Evolutionary conservation across 805 yeast genomes (phyloP), one percentile per base, ranked within the genome.

Genomic region (Alloascoidea africana): DNA sequence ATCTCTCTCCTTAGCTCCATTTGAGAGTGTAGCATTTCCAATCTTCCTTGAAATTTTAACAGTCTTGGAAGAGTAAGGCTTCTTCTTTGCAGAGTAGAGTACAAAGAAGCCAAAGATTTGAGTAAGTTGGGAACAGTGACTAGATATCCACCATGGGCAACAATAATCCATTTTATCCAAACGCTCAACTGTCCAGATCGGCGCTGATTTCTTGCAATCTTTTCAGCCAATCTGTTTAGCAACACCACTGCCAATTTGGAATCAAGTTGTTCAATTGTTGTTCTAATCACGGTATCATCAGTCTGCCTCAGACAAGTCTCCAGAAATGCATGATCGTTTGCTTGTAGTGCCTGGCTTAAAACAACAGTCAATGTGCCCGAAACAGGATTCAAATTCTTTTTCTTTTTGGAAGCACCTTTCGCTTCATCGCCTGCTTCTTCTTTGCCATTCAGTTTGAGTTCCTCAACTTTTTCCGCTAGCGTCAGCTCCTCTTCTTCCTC

Each of bases 111-210:
- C 38, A 80, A 59, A 16, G 74, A 62, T 30, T 65, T 70, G 38
- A 73, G 62, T 39, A 76, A 64, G 39, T 73, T 67, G 4, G 65
- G 56, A 30, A 70, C 62, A 23, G 66, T 62, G 11, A 70, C 63
- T 14, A 78, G 60, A 44, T 76, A 69, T 1, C 83, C 71, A 17
- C 87, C 84, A 49, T 79, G 81, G 11, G 70, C 58, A 17, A 86
- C 65, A 41, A 87, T 59, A 14, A 83, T 47, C 85, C 91, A 84
- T 54, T 82, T 81, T 38, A 87, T 62, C 96, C 96, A 89, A 3
- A 71, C 48, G 35, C 65, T 58, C 40, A 58, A 56, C 36, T 65
- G 64, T 3, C 68, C 69, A 4, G 74, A 62, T 36, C 78, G 61
- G 40, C 67, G 63, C 3, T 77, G 73, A 27, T 65, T 64, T 46